Percentiles rank a stretch among this genome's conserved stretches.
These are phyloP conservation scores for Leptosphaerulina australis DNA, from an alignment of 2,329 filamentous ascomycete genomes.

Conservation along the genomic window DNA sequence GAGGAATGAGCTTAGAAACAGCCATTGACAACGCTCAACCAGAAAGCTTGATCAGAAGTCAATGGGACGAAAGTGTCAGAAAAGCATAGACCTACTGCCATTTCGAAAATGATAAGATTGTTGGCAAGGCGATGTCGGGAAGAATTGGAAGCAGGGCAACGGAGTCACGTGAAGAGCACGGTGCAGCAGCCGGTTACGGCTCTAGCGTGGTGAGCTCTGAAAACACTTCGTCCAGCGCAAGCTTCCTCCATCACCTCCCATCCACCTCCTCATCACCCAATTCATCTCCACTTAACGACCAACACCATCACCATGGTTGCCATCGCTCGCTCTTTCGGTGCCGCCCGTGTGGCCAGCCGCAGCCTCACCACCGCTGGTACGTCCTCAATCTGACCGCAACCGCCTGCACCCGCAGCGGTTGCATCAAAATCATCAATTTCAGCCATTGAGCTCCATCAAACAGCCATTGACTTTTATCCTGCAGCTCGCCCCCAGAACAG, in stretches of 20 bases:
- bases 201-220: too few species aligned
- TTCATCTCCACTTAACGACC: conserved; percentile 50
- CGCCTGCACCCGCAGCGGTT: conserved; percentile 43
- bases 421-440: conserved; percentile 27
- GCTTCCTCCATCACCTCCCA: conserved; percentile 20
- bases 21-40: conserved; percentile 8
- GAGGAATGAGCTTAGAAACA: conserved; percentile 1
- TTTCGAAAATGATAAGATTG: conserved; percentile 12
- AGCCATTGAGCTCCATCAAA: conserved; percentile 39
- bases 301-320: conserved; percentile 49
- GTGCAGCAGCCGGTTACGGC: conserved; percentile 17
- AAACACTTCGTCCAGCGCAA: too few species aligned
- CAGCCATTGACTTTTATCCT: conserved; percentile 43
- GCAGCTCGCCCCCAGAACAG: conserved; percentile 47
- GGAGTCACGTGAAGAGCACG: conserved; percentile 10
- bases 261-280: conserved; percentile 31
- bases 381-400: conserved; percentile 26
- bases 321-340: conserved; percentile 49
- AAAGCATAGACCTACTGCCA: background rate
- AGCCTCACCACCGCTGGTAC: conserved; percentile 49
- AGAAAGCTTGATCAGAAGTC: background rate
- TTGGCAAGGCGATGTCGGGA: conserved; percentile 20
- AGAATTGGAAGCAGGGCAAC: conserved; percentile 9
- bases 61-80: background rate
- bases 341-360: conserved; percentile 50